Evolutionary conservation across 83 land plant species (phyloP), one percentile per base, ranked within the genome.

Genomic region (Picea engelmannii): DNA sequence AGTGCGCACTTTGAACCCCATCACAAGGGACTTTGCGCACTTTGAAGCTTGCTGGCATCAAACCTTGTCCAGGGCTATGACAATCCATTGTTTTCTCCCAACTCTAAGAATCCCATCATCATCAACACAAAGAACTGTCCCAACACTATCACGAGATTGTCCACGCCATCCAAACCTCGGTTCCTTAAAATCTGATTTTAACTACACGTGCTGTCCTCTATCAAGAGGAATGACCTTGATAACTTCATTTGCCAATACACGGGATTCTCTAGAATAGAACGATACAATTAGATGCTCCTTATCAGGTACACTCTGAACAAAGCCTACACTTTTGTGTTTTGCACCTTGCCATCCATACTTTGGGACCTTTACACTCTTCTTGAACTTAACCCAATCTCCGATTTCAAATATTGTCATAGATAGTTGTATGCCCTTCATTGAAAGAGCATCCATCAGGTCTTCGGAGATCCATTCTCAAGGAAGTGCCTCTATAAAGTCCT

Each of bases 101-200:
- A n/a, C n/a, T n/a, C n/a, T n/a, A n/a, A n/a, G n/a, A n/a, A n/a
- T 0, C 21, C 95, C 99, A 91, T 96, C 99, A 84, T 96, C 99
- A 84, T 96, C 94, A 68, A 94, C 91, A n/a, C 99, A 94, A 2
- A 96, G 85, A 58, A 96, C 96, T 61, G 99, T 96, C 55, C 95
- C 99, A 82, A 92, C 87, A 80, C 99, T 96, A 62, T 96, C 97
- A 62, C 94, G 92, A 60, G 97, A 90, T 68, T 94, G 95, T 16
- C 94, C 99, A 84, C 95, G 92, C 99, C 95, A 96, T 16, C 96
- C 97, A 88, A 86, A 96, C 83, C 99, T 96, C 90, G 80, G 75
- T 94, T 94, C 83, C 85, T 86, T 11, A 0, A 96, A 89, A 83
- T 94, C 95, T 24, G 91, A 69, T 78, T 91, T 96, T 12, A 96